Conservation (phyloP, 768 basidiomycete genomes). For the Suillus brevipes region DNA sequence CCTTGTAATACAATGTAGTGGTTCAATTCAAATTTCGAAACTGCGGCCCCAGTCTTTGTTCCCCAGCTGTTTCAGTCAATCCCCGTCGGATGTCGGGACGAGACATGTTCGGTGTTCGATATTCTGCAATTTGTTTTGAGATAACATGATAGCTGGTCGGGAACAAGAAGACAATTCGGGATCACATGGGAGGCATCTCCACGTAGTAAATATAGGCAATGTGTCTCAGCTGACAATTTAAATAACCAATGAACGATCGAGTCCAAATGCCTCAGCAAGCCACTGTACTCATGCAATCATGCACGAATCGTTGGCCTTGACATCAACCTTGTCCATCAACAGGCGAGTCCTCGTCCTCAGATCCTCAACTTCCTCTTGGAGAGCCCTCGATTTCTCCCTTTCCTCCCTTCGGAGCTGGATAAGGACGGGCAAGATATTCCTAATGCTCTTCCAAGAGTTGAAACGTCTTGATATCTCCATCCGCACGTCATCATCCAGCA, state of each 20-base stretch:
- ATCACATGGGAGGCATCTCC: neutral
- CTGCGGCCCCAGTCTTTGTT: neutral
- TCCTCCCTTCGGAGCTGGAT: conserved; percentile 47
- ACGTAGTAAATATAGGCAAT: neutral
- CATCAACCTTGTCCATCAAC: conserved; percentile 36
- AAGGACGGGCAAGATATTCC: conserved; percentile 43
- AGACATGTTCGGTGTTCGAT: neutral
- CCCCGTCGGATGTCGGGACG: neutral
- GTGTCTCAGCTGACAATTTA: neutral
- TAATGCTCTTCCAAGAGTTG: conserved; percentile 44
- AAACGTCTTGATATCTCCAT: conserved; percentile 26
- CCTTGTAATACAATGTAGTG: neutral
- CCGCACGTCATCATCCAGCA: conserved; percentile 10
- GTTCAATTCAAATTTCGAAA: neutral
- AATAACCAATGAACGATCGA: neutral
- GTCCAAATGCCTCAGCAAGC: neutral
- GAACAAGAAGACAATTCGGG: neutral
- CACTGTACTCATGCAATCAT: conserved; percentile 23
- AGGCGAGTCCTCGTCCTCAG: conserved; percentile 46
- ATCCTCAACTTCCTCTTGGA: conserved; percentile 52
- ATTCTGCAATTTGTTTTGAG: neutral
- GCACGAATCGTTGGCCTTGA: conserved; percentile 29
- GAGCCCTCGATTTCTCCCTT: conserved; percentile 33
- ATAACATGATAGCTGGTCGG: neutral
- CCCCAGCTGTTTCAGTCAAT: neutral